These are phyloP conservation scores for Acacia concinna DNA, from an alignment of 331 rosid genomes.

Conservation along the genomic window DNA sequence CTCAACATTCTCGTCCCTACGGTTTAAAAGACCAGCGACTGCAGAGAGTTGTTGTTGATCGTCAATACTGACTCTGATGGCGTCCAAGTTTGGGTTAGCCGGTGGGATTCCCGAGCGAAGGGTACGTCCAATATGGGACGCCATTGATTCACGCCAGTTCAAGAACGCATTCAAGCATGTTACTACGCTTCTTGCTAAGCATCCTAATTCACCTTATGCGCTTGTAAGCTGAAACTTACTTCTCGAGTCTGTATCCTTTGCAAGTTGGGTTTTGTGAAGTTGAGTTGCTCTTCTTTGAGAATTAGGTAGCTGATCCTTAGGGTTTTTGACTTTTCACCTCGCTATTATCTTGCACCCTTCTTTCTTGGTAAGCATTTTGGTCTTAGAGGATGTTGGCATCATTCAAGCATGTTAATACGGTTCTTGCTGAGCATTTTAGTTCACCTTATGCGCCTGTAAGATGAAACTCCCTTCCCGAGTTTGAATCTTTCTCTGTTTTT, in stretches of 20 bases:
- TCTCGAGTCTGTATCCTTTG: neutral
- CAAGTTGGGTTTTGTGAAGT: neutral
- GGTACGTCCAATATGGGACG: conserved; percentile 97
- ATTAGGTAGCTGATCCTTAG: neutral
- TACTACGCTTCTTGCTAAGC: conserved; percentile 65
- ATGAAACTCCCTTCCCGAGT: neutral
- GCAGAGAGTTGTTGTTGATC: neutral
- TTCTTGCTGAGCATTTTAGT: conserved; percentile 67
- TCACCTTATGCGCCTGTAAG: conserved; percentile 83
- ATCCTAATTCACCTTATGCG: conserved; percentile 78
- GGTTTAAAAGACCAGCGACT: neutral
- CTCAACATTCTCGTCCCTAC: neutral
- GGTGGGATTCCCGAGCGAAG: conserved; percentile 96
- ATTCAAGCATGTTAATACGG: conserved; percentile 67
- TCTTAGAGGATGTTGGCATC: conserved; percentile 11
- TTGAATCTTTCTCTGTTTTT: neutral
- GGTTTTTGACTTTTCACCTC: neutral
- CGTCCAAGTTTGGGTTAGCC: conserved; percentile 90
- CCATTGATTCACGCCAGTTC: conserved; percentile 94
- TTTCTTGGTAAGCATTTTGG: neutral
- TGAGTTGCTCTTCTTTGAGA: neutral
- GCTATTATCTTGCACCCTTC: neutral
- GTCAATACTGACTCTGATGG: conserved; percentile 40
- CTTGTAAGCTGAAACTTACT: conserved; percentile 47
- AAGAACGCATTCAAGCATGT: conserved; percentile 83